Conservation (phyloP, 139 green algal species). For the Tetradesmus obliquus region DNA sequence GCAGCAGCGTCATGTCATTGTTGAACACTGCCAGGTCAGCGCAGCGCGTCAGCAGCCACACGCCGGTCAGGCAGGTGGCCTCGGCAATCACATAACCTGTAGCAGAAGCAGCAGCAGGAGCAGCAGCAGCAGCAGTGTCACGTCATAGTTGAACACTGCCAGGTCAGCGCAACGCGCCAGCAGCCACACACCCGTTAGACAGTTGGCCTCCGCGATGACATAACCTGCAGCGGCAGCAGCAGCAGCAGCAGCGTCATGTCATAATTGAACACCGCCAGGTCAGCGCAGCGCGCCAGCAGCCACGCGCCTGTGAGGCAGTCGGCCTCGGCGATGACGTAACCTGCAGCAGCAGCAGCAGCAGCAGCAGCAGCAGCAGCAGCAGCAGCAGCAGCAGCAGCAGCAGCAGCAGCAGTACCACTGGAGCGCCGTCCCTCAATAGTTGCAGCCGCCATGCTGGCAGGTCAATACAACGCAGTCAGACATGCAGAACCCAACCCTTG, state of each 20-base stretch:
- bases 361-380: no score
- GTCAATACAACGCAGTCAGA: no score
- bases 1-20: slow-evolving; percentile 57
- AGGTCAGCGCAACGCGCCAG: no score
- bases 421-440: no score
- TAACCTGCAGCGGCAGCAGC: background rate
- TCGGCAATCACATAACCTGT: slow-evolving; percentile 24
- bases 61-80: slow-evolving; percentile 20
- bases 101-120: background rate
- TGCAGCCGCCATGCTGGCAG: no score
- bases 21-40: slow-evolving; percentile 60
- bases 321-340: slow-evolving; percentile 23
- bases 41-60: slow-evolving; percentile 71
- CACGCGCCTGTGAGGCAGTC: slow-evolving; percentile 41
- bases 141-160: no score
- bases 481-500: no score
- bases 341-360: background rate
- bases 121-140: background rate
- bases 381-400: no score
- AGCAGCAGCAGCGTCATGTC: slow-evolving; percentile 49
- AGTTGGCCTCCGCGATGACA: slow-evolving; percentile 23
- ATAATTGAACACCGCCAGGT: slow-evolving; percentile 59
- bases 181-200: background rate
- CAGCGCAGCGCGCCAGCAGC: slow-evolving; percentile 69
- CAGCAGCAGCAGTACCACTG: no score